These are phyloP conservation scores for Dendrobium catenatum DNA, from an alignment of 106 monocot species.

Conservation along the genomic window DNA sequence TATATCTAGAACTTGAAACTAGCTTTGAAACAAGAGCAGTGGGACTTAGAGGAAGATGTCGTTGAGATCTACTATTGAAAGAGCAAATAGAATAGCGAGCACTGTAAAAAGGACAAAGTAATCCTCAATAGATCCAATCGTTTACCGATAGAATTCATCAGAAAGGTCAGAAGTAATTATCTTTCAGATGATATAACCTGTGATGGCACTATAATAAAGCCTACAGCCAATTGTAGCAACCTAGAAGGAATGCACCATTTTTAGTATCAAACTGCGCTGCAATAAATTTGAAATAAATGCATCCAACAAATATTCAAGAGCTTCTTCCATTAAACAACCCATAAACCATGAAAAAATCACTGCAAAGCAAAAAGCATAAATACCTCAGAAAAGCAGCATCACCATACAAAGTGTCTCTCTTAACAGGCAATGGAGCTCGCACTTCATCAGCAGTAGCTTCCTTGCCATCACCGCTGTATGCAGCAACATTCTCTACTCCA, in stretches of 20 bases:
- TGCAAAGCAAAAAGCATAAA: background rate
- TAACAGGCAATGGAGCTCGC: constrained; percentile 59
- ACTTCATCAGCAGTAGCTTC: constrained; percentile 44
- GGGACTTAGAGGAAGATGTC: too few species aligned
- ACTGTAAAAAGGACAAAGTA: too few species aligned
- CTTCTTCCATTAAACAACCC: background rate
- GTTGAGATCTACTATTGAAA: too few species aligned
- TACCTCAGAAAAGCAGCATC: constrained; percentile 38
- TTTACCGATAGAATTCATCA: too few species aligned
- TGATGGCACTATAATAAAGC: background rate
- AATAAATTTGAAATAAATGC: constrained; percentile 2
- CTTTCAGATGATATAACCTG: too few species aligned
- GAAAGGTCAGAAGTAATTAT: too few species aligned
- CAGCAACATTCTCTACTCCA: constrained; percentile 11
- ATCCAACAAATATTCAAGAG: background rate
- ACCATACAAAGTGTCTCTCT: constrained; percentile 58
- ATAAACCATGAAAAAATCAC: background rate
- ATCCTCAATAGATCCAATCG: too few species aligned
- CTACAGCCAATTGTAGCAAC: background rate
- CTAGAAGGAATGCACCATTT: background rate
- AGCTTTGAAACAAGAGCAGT: too few species aligned
- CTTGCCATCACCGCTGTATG: constrained; percentile 10
- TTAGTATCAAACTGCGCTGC: background rate
- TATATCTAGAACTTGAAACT: too few species aligned
- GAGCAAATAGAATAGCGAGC: too few species aligned